Evolutionary conservation across 2,329 filamentous ascomycete species (phyloP).

Genomic region (Huntiella decipiens): DNA sequence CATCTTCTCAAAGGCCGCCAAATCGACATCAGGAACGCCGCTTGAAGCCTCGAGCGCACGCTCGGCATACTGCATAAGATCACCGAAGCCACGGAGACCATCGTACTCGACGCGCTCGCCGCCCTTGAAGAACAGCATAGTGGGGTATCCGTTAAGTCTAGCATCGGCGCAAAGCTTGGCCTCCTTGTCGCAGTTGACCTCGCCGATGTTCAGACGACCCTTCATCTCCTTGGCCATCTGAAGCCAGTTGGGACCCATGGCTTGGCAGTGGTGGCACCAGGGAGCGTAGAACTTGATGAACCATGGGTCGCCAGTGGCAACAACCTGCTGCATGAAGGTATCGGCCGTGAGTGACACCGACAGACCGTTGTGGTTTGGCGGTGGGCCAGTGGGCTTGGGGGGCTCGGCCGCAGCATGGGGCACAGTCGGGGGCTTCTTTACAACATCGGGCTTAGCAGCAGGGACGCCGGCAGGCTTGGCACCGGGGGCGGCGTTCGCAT

Average conservation of each 20-base stretch:
- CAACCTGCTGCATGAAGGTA: conserved; percentile 70
- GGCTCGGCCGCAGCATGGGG: conserved; percentile 22
- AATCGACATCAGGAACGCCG: conserved; percentile 67
- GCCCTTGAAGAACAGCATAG: conserved; percentile 79
- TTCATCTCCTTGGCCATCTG: conserved; percentile 85
- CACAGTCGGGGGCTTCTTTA: conserved; percentile 10
- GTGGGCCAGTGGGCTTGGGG: conserved; percentile 31
- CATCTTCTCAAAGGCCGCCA: conserved; percentile 55
- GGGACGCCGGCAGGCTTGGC: conserved; percentile 13
- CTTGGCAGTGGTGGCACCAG: conserved; percentile 92
- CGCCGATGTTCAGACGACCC: conserved; percentile 73
- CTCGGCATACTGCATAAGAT: conserved; percentile 71
- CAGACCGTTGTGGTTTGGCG: conserved; percentile 54
- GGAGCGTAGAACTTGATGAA: conserved; percentile 98
- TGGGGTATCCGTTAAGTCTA: conserved; percentile 61
- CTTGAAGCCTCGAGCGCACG: conserved; percentile 62
- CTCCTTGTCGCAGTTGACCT: conserved; percentile 87
- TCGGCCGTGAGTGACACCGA: conserved; percentile 65
- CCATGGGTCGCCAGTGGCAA: conserved; percentile 78
- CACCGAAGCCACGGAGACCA: conserved; percentile 76
- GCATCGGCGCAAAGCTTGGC: conserved; percentile 83
- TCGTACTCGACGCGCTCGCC: conserved; percentile 86
- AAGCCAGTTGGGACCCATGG: conserved; percentile 75
- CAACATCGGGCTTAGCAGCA: conserved; percentile 11
- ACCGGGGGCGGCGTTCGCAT: conserved; percentile 10